Conservation (phyloP, 2,329 filamentous ascomycete species). For the Metarhizium rileyi region DNA sequence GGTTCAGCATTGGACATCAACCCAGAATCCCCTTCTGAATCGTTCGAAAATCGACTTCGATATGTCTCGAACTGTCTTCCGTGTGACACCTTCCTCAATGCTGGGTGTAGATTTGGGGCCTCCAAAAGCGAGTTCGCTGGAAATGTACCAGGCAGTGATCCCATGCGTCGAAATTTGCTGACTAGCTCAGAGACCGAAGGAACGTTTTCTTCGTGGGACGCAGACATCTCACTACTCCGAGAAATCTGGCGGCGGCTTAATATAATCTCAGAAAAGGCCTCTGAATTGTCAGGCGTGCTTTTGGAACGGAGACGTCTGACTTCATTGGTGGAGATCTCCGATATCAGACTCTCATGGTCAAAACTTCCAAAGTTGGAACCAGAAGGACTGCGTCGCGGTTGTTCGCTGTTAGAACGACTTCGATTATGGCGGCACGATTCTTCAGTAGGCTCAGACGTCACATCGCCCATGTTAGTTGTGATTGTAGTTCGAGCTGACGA, state of each 20-base stretch:
- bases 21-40: constrained; percentile 3
- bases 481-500: background rate
- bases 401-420: constrained; percentile 6
- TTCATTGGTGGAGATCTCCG: background rate
- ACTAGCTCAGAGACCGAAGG: constrained; percentile 17
- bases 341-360: background rate
- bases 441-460: background rate
- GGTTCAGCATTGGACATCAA: background rate
- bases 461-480: background rate
- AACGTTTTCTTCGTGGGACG: constrained; percentile 5
- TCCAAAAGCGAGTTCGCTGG: background rate
- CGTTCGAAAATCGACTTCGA: constrained; percentile 8
- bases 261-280: background rate
- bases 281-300: constrained; percentile 3
- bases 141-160: constrained; percentile 5
- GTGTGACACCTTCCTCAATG: constrained; percentile 5
- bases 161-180: constrained; percentile 15
- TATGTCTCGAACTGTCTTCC: constrained; percentile 4
- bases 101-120: background rate
- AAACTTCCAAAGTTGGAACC: background rate
- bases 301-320: constrained; percentile 3
- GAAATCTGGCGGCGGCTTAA: background rate
- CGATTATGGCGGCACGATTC: background rate
- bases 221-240: background rate
- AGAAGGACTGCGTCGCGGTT: background rate